Conservation (phyloP, 2,329 filamentous ascomycete genomes). For the Arthrobotrys sphaeroides region DNA sequence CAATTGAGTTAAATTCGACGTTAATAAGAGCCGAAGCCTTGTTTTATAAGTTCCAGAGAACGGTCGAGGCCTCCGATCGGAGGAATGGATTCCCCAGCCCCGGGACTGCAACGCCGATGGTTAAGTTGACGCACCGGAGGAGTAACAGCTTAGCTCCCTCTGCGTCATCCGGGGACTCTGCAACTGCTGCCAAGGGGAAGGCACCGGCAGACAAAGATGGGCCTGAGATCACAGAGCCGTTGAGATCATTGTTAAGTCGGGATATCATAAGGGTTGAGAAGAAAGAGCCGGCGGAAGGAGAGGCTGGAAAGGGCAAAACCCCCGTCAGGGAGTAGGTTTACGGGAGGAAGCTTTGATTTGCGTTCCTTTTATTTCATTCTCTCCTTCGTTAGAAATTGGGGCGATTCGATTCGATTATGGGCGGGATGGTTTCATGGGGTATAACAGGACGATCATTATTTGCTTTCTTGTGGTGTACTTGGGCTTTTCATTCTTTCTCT, state of each 20-base stretch:
- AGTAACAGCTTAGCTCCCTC: conserved; percentile 17
- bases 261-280: conserved; percentile 44
- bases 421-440: not conserved
- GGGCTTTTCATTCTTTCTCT: not conserved
- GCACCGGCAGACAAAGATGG: conserved; percentile 30
- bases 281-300: conserved; percentile 18
- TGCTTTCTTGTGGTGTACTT: not conserved
- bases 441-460: not conserved
- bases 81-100: conserved; percentile 68
- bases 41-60: conserved; percentile 85
- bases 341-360: not conserved
- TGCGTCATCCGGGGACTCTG: not conserved
- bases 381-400: conserved; percentile 5
- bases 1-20: conserved; percentile 87
- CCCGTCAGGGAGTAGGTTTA: conserved; percentile 25
- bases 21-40: conserved; percentile 87
- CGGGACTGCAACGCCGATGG: conserved; percentile 42
- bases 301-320: conserved; percentile 43
- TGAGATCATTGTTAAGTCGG: conserved; percentile 38
- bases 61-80: conserved; percentile 91
- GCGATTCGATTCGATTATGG: not conserved
- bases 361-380: not conserved
- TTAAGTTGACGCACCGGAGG: conserved; percentile 38
- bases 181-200: conserved; percentile 26
- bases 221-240: conserved; percentile 46